These are phyloP conservation scores for Venturia pyrina DNA, from an alignment of 2,329 filamentous ascomycete species.

Conservation along the genomic window DNA sequence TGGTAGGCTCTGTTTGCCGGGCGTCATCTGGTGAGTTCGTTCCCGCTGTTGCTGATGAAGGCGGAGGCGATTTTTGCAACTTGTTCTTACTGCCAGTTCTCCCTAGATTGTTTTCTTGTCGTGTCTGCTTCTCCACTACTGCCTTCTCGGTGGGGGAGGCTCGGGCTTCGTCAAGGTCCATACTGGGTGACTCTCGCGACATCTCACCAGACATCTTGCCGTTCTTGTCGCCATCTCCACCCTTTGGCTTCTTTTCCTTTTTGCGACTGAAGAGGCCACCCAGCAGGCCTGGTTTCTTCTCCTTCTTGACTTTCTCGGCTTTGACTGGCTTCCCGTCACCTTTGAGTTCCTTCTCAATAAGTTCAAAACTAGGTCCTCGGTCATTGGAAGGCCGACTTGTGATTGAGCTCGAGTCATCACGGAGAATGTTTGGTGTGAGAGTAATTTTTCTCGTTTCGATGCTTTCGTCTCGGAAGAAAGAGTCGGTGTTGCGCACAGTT, in stretches of 20 bases:
- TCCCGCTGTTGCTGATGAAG: constrained; percentile 22
- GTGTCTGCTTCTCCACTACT: neutral
- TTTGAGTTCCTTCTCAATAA: constrained; percentile 62
- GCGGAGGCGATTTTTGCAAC: constrained; percentile 24
- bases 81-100: constrained; percentile 29
- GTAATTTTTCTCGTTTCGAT: constrained; percentile 97
- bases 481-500: constrained; percentile 83
- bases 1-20: constrained; percentile 23
- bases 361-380: constrained; percentile 62
- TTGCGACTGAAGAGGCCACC: constrained; percentile 55
- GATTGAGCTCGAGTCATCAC: constrained; percentile 56
- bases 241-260: constrained; percentile 50
- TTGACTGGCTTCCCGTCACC: constrained; percentile 36
- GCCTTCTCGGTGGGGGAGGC: constrained; percentile 22
- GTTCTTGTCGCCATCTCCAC: constrained; percentile 27
- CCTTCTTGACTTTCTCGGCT: constrained; percentile 66
- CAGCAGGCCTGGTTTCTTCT: constrained; percentile 62
- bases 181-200: constrained; percentile 24
- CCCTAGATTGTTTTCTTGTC: constrained; percentile 12
- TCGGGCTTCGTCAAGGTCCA: constrained; percentile 19
- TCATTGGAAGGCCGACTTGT: constrained; percentile 26
- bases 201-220: constrained; percentile 34
- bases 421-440: constrained; percentile 80
- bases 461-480: constrained; percentile 93
- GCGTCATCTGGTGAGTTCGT: constrained; percentile 17